Evolutionary conservation across 768 basidiomycete genomes (phyloP).

Genomic region (Sarcomyxa edulis): DNA sequence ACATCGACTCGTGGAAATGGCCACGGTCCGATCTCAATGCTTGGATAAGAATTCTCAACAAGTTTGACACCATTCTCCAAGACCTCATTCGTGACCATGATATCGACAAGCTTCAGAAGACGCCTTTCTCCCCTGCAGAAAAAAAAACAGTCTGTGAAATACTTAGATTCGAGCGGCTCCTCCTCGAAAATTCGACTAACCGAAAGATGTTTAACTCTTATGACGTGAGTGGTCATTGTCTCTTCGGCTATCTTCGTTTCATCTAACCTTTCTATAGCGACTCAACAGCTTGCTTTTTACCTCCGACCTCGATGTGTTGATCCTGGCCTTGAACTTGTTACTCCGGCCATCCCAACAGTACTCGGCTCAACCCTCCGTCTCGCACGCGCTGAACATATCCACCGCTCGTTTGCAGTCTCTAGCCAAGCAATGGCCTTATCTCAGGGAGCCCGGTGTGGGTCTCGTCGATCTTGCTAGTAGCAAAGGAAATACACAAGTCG

Average conservation of each 20-base stretch:
- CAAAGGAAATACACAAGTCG: conserved; percentile 46
- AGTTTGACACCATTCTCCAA: conserved; percentile 87
- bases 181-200: conserved; percentile 97
- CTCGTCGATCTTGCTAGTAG: conserved; percentile 66
- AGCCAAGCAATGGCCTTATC: conserved; percentile 77
- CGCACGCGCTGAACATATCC: conserved; percentile 76
- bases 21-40: conserved; percentile 94
- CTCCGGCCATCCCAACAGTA: conserved; percentile 95
- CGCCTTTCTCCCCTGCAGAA: conserved; percentile 67
- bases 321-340: conserved; percentile 77
- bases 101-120: conserved; percentile 78
- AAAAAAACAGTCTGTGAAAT: conserved; percentile 79
- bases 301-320: conserved; percentile 84
- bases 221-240: conserved; percentile 64
- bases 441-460: conserved; percentile 76
- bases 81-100: conserved; percentile 80
- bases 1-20: conserved; percentile 86
- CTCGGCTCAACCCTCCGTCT: conserved; percentile 80
- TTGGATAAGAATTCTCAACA: conserved; percentile 95
- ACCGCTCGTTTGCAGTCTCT: conserved; percentile 78
- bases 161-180: conserved; percentile 79
- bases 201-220: conserved; percentile 95
- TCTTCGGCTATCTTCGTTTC: conserved; percentile 8
- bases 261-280: conserved; percentile 47
- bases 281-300: conserved; percentile 84